phyloP scores from a whole-genome alignment of 306 rosid genomes.

The Vigna radiata region DNA sequence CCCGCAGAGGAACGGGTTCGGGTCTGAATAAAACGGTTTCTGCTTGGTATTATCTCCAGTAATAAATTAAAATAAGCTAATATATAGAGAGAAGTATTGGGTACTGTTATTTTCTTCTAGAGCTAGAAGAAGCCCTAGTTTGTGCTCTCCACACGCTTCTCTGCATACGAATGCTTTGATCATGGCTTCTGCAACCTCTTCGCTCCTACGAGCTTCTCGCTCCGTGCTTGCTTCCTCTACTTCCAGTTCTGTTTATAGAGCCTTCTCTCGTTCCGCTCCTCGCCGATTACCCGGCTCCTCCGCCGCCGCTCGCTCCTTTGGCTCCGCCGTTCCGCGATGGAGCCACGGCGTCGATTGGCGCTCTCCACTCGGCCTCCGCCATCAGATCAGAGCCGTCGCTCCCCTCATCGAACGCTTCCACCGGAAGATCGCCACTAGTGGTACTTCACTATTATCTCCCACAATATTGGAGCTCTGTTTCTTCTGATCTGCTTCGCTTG shows the following conservation, averaged over 20 bases:
- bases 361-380: conserved; percentile 65
- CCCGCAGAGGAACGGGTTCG: neutral
- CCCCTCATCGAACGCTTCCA: conserved; percentile 77
- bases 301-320: conserved; percentile 47
- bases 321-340: conserved; percentile 61
- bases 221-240: conserved; percentile 49
- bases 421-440: conserved; percentile 81
- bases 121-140: conserved; percentile 55
- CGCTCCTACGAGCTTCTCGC: conserved; percentile 77
- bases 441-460: conserved; percentile 51
- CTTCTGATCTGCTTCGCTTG: conserved; percentile 5
- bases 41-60: neutral
- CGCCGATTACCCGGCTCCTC: conserved; percentile 56
- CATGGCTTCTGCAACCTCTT: conserved; percentile 60
- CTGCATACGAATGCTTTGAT: conserved; percentile 53
- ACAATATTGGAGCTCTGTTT: conserved; percentile 24
- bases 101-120: neutral
- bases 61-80: too few relatives aligned
- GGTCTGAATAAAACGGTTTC: neutral
- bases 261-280: conserved; percentile 41
- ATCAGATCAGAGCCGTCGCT: conserved; percentile 86
- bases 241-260: conserved; percentile 52
- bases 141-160: conserved; percentile 64
- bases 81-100: neutral
- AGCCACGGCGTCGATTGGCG: conserved; percentile 81